Base-by-base conservation (phyloP, 2,329 filamentous ascomycete species). In the Botryotinia globosa region DNA sequence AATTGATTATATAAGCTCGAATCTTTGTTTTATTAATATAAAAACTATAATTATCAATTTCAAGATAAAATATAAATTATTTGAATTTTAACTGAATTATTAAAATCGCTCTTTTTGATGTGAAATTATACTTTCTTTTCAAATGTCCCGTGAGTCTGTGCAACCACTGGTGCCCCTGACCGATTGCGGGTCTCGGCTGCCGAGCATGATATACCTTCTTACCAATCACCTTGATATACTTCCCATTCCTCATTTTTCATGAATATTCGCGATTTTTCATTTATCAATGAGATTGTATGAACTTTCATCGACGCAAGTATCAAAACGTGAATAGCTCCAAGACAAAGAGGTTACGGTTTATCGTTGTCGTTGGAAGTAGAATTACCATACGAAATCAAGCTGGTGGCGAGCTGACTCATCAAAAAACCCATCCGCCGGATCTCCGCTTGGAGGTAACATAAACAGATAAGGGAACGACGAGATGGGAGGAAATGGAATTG, bases 401-500 rank as follows among this genome's bases (percentile, higher is more conserved):
- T 16, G 29, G 62, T 64, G 62, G 29, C 63, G 20, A n/a, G 63
- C 44, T 66, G 63, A 66, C 44, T 66, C 63, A 65, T 65, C 44
- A 51, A 45, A 1, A 18, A 37, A n/a, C 29, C 63, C 18, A 4
- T 37, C 63, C 20, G 12, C 34, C 34, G 63, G 32, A 10, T 45
- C 25, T 45, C 10, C 29, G 12, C 10, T 34, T 4, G 22, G 25
- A 25, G 58, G 25, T 29, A 42, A 42, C 34, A 16, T 14, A 7
- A 45, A 29, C 48, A 64, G 18, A 45, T 16, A 64, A 71, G 58
- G 56, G 25, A 66, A 22, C 18, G 18, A 58, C 69, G 54, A 37
- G 25, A 72, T 72, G 69, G 61, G 61, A 34, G 58, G 66, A 51
- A 51, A n/a, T 71, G 48, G 29, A 34, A 67, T 22, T 39, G n/a